Conservation (phyloP, 352 stramenopile species). For the Halophytophthora batemanensis region DNA sequence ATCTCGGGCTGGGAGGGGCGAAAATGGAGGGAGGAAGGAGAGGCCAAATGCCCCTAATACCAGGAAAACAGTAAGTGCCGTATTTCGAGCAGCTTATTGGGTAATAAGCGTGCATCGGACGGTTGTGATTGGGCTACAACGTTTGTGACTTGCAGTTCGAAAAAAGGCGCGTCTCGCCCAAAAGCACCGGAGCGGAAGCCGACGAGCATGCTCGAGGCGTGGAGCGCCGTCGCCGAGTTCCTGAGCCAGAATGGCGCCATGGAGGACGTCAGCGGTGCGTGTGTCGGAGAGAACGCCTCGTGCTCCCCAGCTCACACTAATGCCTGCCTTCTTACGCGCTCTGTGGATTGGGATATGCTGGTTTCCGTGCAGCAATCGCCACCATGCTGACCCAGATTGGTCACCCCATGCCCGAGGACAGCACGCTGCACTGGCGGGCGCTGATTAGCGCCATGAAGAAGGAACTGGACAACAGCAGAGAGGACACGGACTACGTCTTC, state of each 20-base stretch:
- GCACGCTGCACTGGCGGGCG: slow-evolving; percentile 44
- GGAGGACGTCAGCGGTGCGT: slow-evolving; percentile 36
- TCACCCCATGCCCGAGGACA: slow-evolving; percentile 37
- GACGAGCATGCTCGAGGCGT: slow-evolving; percentile 28
- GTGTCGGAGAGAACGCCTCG: not conserved
- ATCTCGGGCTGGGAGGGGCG: too few relatives aligned
- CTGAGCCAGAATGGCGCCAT: slow-evolving; percentile 42
- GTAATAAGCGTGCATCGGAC: too few relatives aligned
- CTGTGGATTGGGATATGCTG: not conserved
- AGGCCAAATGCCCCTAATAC: too few relatives aligned
- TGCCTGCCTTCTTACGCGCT: not conserved
- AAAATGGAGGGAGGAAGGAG: too few relatives aligned
- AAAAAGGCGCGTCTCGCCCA: not conserved
- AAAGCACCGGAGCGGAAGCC: not conserved
- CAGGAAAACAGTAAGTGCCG: too few relatives aligned
- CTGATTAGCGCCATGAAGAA: slow-evolving; percentile 45
- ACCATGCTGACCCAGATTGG: slow-evolving; percentile 44
- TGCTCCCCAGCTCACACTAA: not conserved
- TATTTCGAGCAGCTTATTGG: too few relatives aligned
- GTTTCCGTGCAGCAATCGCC: slow-evolving; percentile 25
- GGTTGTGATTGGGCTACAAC: too few relatives aligned
- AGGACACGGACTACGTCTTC: slow-evolving; percentile 49
- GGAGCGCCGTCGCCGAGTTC: slow-evolving; percentile 56
- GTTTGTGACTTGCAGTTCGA: too few relatives aligned
- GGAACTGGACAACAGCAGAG: slow-evolving; percentile 34